A percentile compares a stretch with the other conserved stretches of the same genome.
phyloP scores from a whole-genome alignment of 2,329 filamentous ascomycete genomes.

The Fusarium pilosicola region DNA sequence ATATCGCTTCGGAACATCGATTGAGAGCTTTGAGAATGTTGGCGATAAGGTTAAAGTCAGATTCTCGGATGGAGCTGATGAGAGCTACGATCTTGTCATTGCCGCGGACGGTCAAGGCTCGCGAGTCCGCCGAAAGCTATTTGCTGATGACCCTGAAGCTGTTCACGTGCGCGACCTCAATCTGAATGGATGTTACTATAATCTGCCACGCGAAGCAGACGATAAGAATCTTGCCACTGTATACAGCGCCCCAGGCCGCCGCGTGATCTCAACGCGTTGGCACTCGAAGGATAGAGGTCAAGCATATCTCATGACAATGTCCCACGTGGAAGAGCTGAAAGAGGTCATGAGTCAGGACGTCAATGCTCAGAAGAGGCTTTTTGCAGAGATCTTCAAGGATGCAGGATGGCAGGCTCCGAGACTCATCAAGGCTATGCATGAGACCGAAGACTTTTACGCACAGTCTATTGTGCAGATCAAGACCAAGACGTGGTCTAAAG shows the following conservation, averaged over 20 bases:
- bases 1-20: conserved; percentile 21
- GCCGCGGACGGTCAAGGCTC: conserved; percentile 30
- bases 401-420: conserved; percentile 58
- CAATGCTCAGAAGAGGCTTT: conserved; percentile 51
- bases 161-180: conserved; percentile 7
- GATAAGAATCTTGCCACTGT: conserved; percentile 23
- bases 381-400: conserved; percentile 54
- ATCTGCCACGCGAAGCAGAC: background rate
- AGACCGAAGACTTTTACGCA: conserved; percentile 56
- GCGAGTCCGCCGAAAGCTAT: conserved; percentile 6
- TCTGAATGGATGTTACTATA: conserved; percentile 24
- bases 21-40: conserved; percentile 20
- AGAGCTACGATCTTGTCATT: conserved; percentile 28
- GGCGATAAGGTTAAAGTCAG: conserved; percentile 20
- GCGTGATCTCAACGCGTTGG: conserved; percentile 26
- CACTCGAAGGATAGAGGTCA: conserved; percentile 38
- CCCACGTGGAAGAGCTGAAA: conserved; percentile 44
- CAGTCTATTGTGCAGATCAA: conserved; percentile 56
- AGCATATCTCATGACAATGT: conserved; percentile 44
- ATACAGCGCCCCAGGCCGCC: conserved; percentile 17
- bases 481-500: conserved; percentile 48
- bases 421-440: conserved; percentile 50
- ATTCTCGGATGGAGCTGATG: background rate
- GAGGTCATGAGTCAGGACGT: conserved; percentile 34
- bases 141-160: conserved; percentile 16